Evolutionary conservation across 2,329 filamentous ascomycete genomes (phyloP).

Genomic region (Colletotrichum trifolii): DNA sequence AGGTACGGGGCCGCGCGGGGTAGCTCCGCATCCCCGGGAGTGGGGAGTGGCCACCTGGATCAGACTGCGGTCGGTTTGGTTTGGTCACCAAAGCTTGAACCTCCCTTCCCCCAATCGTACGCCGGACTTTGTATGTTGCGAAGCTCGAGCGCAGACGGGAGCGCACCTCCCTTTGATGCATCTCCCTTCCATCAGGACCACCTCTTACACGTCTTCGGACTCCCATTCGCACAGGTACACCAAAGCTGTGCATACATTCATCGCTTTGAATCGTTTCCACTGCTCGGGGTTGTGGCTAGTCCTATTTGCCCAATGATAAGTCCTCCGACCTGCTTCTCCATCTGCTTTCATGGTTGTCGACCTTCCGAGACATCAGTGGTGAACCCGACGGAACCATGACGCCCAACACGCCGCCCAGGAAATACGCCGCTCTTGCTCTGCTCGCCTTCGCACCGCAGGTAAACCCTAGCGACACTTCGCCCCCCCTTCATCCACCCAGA

Average conservation of each 20-base stretch:
- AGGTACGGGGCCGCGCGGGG: constrained; percentile 29
- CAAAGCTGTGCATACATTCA: background rate
- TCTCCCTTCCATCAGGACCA: constrained; percentile 17
- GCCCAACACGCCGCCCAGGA: constrained; percentile 4
- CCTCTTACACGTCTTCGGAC: background rate
- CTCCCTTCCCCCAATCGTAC: constrained; percentile 16
- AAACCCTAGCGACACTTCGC: constrained; percentile 21
- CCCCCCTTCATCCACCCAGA: constrained; percentile 38
- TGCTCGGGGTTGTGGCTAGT: background rate
- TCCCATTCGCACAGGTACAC: constrained; percentile 2
- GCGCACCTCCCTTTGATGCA: background rate
- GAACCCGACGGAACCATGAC: constrained; percentile 18
- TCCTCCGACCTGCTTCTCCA: background rate
- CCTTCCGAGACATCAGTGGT: background rate
- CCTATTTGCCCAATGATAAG: no score
- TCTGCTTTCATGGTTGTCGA: background rate
- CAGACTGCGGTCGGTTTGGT: no score
- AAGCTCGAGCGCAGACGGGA: constrained; percentile 15
- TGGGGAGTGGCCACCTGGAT: no score
- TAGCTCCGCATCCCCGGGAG: constrained; percentile 20
- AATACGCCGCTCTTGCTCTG: constrained; percentile 15
- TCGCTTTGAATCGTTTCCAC: constrained; percentile 18
- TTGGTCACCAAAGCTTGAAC: constrained; percentile 6
- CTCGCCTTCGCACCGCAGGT: background rate
- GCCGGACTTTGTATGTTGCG: constrained; percentile 6